Evolutionary conservation across 345 rosid genomes (phyloP).

Genomic region (Carallia brachiata): DNA sequence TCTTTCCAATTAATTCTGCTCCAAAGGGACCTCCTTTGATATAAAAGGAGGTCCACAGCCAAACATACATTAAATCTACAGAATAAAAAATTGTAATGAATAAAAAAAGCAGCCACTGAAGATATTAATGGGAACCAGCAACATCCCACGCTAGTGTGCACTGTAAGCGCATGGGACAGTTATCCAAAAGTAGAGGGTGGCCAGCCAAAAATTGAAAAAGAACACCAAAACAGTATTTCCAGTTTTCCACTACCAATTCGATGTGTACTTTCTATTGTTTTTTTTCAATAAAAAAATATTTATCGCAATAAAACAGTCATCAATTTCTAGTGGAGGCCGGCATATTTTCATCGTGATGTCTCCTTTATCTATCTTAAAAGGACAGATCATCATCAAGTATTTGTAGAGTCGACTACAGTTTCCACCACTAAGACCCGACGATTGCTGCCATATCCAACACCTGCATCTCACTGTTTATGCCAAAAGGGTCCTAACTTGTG

Average conservation of each 20-base stretch:
- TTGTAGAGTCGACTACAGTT: too few species aligned
- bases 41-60: constrained; percentile 32
- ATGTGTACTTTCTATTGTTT: too few species aligned
- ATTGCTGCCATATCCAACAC: too few species aligned
- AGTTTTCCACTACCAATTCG: constrained; percentile 36
- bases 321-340: too few species aligned
- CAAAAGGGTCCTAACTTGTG: too few species aligned
- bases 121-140: constrained; percentile 65
- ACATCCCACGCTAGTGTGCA: constrained; percentile 78
- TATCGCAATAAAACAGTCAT: too few species aligned
- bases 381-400: too few species aligned
- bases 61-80: constrained; percentile 15
- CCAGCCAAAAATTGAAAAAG: constrained; percentile 36
- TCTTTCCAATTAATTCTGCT: constrained; percentile 24
- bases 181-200: constrained; percentile 33
- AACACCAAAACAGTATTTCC: constrained; percentile 39
- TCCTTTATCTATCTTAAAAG: too few species aligned
- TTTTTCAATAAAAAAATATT: too few species aligned
- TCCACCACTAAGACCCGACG: too few species aligned
- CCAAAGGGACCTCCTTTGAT: constrained; percentile 30
- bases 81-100: not conserved
- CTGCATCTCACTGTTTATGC: too few species aligned
- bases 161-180: constrained; percentile 49
- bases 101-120: constrained; percentile 1
- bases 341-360: too few species aligned